Percentiles rank a stretch among this genome's conserved stretches.
phyloP scores from a whole-genome alignment of 2,329 filamentous ascomycete genomes.

The Hypoxylon sp. region DNA sequence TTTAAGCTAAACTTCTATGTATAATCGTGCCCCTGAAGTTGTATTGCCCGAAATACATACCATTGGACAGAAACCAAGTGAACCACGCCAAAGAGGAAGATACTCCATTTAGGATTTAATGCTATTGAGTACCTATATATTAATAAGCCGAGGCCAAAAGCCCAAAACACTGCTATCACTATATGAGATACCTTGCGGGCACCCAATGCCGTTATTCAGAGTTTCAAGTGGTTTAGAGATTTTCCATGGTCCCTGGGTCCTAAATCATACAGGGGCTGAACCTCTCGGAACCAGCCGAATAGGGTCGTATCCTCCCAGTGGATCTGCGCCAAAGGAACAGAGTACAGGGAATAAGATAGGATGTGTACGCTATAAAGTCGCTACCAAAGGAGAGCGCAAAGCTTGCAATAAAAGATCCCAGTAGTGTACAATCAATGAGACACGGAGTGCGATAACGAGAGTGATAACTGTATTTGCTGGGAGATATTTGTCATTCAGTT shows the following conservation, averaged over 20 bases:
- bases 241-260: slow-evolving; percentile 62
- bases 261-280: slow-evolving; percentile 54
- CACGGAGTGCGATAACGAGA: slow-evolving; percentile 39
- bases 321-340: slow-evolving; percentile 61
- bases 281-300: slow-evolving; percentile 13
- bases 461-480: slow-evolving; percentile 47
- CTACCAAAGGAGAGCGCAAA: slow-evolving; percentile 60
- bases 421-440: slow-evolving; percentile 47
- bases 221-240: slow-evolving; percentile 66
- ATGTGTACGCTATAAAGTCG: slow-evolving; percentile 58
- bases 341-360: slow-evolving; percentile 59
- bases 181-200: slow-evolving; percentile 60
- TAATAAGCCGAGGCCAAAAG: slow-evolving; percentile 64
- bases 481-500: slow-evolving; percentile 41
- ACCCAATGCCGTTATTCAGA: slow-evolving; percentile 69
- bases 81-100: slow-evolving; percentile 61
- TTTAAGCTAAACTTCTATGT: slow-evolving; percentile 33
- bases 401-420: slow-evolving; percentile 57
- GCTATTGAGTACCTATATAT: slow-evolving; percentile 47
- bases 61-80: slow-evolving; percentile 63
- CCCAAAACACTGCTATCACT: slow-evolving; percentile 70
- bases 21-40: slow-evolving; percentile 64
- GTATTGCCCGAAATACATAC: slow-evolving; percentile 61
- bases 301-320: slow-evolving; percentile 48
- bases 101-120: slow-evolving; percentile 63